Percentiles rank a stretch among this genome's conserved stretches.
Conservation (phyloP, 805 yeast genomes). For the Sugiyamaella boreocaroliniensis region DNA sequence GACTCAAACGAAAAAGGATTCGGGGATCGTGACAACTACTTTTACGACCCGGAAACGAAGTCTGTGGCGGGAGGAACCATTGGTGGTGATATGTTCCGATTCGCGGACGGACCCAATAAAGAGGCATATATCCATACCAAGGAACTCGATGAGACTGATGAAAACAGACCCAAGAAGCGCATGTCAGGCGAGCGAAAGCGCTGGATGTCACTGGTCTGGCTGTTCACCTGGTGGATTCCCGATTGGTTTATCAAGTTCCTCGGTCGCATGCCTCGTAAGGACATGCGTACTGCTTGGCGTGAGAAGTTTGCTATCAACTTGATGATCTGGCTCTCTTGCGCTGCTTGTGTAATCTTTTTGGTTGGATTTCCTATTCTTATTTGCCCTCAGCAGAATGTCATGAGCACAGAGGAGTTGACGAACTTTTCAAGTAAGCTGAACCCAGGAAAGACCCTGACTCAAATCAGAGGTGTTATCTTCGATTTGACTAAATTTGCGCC, state of each 20-base stretch:
- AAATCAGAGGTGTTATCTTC: slow-evolving; percentile 36
- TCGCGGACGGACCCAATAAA: slow-evolving; percentile 21
- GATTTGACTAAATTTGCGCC: slow-evolving; percentile 34
- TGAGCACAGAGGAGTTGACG: slow-evolving; percentile 28
- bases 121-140: slow-evolving; percentile 27
- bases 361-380: slow-evolving; percentile 36
- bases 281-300: slow-evolving; percentile 38
- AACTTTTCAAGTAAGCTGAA: slow-evolving; percentile 25
- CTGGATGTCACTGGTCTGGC: slow-evolving; percentile 35
- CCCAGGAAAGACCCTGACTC: slow-evolving; percentile 30
- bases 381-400: slow-evolving; percentile 36
- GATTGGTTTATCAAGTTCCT: slow-evolving; percentile 28
- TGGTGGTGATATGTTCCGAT: slow-evolving; percentile 34
- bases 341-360: slow-evolving; percentile 27
- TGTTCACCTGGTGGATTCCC: slow-evolving; percentile 37
- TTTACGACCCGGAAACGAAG: slow-evolving; percentile 30
- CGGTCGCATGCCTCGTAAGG: slow-evolving; percentile 30
- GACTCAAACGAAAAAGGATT: slow-evolving; percentile 15
- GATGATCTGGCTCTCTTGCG: slow-evolving; percentile 37
- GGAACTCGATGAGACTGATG: slow-evolving; percentile 28
- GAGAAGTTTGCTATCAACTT: slow-evolving; percentile 38
- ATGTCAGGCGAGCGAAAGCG: slow-evolving; percentile 27
- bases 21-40: slow-evolving; percentile 26
- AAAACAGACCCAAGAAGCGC: slow-evolving; percentile 23
- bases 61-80: slow-evolving; percentile 29